Evolutionary conservation across 1,284 basidiomycete species (phyloP).

Genomic region (Nidula niveotomentosa): DNA sequence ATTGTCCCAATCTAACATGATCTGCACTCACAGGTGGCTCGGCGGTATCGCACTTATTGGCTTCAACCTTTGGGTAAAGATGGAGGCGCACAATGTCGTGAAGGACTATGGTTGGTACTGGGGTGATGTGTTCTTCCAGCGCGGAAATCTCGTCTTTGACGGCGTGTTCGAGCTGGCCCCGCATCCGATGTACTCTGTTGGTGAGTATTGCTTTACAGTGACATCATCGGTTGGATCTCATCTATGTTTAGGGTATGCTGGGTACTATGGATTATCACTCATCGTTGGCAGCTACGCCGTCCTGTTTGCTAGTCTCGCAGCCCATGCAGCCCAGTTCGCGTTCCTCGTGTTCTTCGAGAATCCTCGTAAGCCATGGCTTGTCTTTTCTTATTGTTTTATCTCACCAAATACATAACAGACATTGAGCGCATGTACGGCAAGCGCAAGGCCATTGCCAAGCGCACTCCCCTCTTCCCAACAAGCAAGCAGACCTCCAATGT

Average conservation of each 20-base stretch:
- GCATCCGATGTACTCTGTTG: conserved; percentile 95
- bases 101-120: conserved; percentile 97
- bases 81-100: conserved; percentile 95
- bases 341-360: conserved; percentile 98
- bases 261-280: conserved; percentile 94
- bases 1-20: neutral
- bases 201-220: conserved; percentile 36
- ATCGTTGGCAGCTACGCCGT: conserved; percentile 90
- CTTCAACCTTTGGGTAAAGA: conserved; percentile 99
- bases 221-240: conserved; percentile 1
- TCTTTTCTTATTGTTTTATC: neutral
- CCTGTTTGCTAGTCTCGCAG: conserved; percentile 89
- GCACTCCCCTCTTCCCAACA: conserved; percentile 57
- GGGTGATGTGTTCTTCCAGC: conserved; percentile 98
- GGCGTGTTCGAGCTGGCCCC: conserved; percentile 95
- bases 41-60: conserved; percentile 84
- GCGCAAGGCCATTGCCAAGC: conserved; percentile 82
- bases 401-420: conserved; percentile 45
- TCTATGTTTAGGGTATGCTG: conserved; percentile 72
- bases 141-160: conserved; percentile 91
- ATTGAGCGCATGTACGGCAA: conserved; percentile 92
- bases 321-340: conserved; percentile 93
- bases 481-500: conserved; percentile 7
- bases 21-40: conserved; percentile 63
- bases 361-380: conserved; percentile 68